Conservation (phyloP, 768 basidiomycete species). For the Grammothele lineata region DNA sequence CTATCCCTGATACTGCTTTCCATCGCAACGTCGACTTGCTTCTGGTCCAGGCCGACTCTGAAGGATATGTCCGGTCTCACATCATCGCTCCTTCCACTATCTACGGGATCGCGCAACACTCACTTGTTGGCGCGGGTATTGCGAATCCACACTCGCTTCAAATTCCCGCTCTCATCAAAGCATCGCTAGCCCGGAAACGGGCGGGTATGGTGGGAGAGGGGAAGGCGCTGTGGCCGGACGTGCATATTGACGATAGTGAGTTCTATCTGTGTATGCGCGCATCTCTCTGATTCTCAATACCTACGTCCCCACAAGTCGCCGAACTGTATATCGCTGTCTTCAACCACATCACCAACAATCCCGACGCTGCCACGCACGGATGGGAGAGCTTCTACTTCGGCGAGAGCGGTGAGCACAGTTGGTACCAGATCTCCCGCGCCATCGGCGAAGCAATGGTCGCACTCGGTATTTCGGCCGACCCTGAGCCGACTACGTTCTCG, state of each 20-base stretch:
- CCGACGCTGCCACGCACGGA: conserved; percentile 26
- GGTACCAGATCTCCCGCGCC: conserved; percentile 31
- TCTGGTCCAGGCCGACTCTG: conserved; percentile 42
- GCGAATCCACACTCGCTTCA: conserved; percentile 50
- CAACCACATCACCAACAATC: conserved; percentile 30
- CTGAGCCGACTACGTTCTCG: conserved; percentile 42
- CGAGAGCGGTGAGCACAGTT: conserved; percentile 29
- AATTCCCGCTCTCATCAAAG: conserved; percentile 45
- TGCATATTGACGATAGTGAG: conserved; percentile 52
- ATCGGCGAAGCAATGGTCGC: conserved; percentile 33
- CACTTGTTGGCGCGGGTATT: conserved; percentile 47
- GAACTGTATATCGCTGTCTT: conserved; percentile 41
- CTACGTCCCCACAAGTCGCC: conserved; percentile 36
- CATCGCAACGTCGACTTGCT: conserved; percentile 49
- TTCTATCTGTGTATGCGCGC: background rate
- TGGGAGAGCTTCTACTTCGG: conserved; percentile 35
- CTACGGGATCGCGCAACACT: conserved; percentile 48
- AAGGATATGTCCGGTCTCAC: conserved; percentile 49
- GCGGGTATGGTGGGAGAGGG: conserved; percentile 57
- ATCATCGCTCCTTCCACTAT: conserved; percentile 56
- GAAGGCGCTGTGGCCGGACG: conserved; percentile 55
- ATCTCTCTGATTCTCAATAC: background rate
- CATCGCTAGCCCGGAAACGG: conserved; percentile 41
- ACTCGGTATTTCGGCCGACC: conserved; percentile 27
- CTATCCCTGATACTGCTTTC: conserved; percentile 39